Base-by-base conservation (phyloP, 2,329 filamentous ascomycete genomes). In the Cladosporium cucumerinum region DNA sequence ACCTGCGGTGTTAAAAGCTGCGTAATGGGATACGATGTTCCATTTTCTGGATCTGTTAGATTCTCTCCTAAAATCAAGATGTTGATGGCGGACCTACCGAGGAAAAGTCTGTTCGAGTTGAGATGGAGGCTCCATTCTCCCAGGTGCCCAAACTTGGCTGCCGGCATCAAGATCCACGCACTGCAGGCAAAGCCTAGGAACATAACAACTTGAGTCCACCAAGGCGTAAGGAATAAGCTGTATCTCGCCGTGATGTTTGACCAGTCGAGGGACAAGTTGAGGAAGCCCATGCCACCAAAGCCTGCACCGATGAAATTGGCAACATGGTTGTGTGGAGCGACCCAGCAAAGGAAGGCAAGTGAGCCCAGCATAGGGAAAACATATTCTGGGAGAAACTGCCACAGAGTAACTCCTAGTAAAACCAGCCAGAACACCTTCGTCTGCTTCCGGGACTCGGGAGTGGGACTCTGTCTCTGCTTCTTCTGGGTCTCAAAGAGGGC, bases 321-420 rank as follows among this genome's bases (percentile, higher is more conserved):
- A 0, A 82, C 79, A 2, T 79, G 73, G 68, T 86, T 87, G 18
- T 79, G 78, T 1, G 85, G 85, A 2, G 86, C 85, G 2, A 88
- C 84, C 86, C 86, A 88, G 75, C 86, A 88, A 5, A 88, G 78
- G 59, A 87, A 86, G 2, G 86, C 85, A 8, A 88, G 77, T 0
- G 86, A 87, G 8, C 82, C 84, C 1, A 86, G 77, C 72, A 88
- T 84, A 0, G 85, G 85, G 64, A 87, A 87, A 1, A 83, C 79
- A 61, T 81, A 88, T 71, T 88, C 85, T 0, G 86, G 86, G 0
- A 88, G 74, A 66, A 88, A 87, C 65, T 88, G 85, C 86, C 86
- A 88, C 0, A 86, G 68, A 0, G 82, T 85, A 61, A 87, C 79
- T 4, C 78, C 85, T 0, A 82, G 65, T 0, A 88, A 76, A 0